phyloP scores from a whole-genome alignment of 208 protist species.

The Crithidia fasciculata region DNA sequence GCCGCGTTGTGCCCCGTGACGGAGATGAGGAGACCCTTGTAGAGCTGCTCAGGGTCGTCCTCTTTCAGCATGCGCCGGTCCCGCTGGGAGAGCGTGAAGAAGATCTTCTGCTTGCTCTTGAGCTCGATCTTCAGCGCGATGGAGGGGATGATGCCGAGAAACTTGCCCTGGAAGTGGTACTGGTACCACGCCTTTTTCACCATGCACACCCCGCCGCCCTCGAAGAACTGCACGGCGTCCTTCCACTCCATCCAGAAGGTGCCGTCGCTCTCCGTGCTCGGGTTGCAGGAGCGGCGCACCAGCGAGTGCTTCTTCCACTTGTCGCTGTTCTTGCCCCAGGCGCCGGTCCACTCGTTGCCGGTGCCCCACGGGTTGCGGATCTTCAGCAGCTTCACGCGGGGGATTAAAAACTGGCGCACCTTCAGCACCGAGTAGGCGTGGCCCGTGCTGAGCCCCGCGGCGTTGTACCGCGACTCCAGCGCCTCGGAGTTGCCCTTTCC shows the following conservation, averaged over 20 bases:
- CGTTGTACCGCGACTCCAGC: constrained; percentile 33
- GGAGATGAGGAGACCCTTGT: constrained; percentile 53
- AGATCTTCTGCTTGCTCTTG: constrained; percentile 37
- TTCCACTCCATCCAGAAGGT: constrained; percentile 72
- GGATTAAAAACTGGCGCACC: constrained; percentile 35
- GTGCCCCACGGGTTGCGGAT: constrained; percentile 44
- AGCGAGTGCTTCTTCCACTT: constrained; percentile 41
- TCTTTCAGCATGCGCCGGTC: constrained; percentile 52
- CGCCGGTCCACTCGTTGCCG: constrained; percentile 44
- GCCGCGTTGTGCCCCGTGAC: constrained; percentile 28
- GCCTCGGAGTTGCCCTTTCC: constrained; percentile 14
- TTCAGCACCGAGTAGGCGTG: constrained; percentile 50
- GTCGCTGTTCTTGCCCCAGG: constrained; percentile 39
- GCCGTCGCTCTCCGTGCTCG: constrained; percentile 36
- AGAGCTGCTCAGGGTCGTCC: constrained; percentile 42
- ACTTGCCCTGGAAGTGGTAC: constrained; percentile 57
- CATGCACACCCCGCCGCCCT: constrained; percentile 61
- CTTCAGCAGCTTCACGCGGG: constrained; percentile 45
- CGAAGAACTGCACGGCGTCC: constrained; percentile 61
- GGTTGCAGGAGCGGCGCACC: constrained; percentile 35
- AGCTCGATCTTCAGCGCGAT: constrained; percentile 53
- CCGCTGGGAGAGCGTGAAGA: constrained; percentile 60
- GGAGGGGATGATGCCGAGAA: constrained; percentile 43
- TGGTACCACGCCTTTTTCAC: constrained; percentile 35
- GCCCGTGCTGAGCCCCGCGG: constrained; percentile 38